Conservation (phyloP, 164 flowering plant genomes). For the Taxillus chinensis region DNA sequence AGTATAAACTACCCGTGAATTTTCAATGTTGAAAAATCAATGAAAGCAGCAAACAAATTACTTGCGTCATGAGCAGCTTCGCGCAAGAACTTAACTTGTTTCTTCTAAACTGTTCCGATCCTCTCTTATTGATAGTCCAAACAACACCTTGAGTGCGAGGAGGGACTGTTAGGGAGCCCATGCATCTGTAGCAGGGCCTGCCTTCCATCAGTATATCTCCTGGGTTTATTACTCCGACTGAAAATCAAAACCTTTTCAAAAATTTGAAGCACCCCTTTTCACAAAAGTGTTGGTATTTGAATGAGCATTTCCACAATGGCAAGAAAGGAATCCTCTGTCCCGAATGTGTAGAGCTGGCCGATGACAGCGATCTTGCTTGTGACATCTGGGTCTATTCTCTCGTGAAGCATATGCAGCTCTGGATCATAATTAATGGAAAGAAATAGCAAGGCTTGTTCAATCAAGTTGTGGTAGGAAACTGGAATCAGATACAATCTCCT, state of each 20-base stretch:
- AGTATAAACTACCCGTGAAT: too few species aligned
- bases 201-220: constrained; percentile 19
- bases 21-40: neutral
- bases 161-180: constrained; percentile 41
- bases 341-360: constrained; percentile 35
- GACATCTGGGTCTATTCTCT: constrained; percentile 14
- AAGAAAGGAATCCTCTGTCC: constrained; percentile 36
- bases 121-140: constrained; percentile 29
- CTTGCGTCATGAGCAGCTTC: constrained; percentile 48
- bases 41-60: neutral
- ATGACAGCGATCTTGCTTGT: constrained; percentile 31
- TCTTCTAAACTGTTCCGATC: constrained; percentile 28
- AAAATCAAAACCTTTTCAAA: neutral
- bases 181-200: constrained; percentile 27
- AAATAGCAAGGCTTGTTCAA: too few species aligned
- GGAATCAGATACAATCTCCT: too few species aligned
- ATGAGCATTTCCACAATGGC: constrained; percentile 22
- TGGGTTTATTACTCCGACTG: constrained; percentile 41
- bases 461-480: too few species aligned
- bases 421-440: constrained; percentile 27
- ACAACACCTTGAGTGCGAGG: constrained; percentile 43
- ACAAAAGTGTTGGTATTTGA: too few species aligned
- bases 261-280: too few species aligned
- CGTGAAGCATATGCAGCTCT: constrained; percentile 58
- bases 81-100: constrained; percentile 29